These are phyloP conservation scores for Ganoderma lucidum DNA, from an alignment of 1,284 basidiomycete genomes.

Conservation along the genomic window DNA sequence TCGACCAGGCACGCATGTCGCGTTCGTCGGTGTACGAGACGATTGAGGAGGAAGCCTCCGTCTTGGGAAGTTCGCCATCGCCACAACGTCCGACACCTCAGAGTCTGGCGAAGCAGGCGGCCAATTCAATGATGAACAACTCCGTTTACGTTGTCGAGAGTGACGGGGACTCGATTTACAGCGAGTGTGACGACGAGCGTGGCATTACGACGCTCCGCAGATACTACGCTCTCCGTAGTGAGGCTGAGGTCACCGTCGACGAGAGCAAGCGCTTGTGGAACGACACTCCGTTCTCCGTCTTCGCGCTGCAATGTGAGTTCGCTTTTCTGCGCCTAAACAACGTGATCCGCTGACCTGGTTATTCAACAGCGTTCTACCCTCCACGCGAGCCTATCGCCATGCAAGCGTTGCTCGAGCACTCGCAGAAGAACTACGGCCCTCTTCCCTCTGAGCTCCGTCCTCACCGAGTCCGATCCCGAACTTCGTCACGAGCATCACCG, in stretches of 20 bases:
- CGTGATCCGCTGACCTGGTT: constrained; percentile 10
- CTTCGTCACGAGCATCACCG: constrained; percentile 73
- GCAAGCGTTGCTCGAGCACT: constrained; percentile 76
- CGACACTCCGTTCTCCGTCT: constrained; percentile 78
- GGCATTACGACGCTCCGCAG: constrained; percentile 67
- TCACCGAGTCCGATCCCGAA: constrained; percentile 68
- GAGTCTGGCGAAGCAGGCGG: constrained; percentile 22
- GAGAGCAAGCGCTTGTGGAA: constrained; percentile 72
- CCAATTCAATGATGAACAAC: constrained; percentile 37
- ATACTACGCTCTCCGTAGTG: constrained; percentile 74
- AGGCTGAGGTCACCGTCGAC: constrained; percentile 69
- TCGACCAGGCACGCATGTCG: constrained; percentile 68
- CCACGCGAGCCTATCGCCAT: constrained; percentile 70
- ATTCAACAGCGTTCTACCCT: constrained; percentile 68
- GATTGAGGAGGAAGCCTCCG: constrained; percentile 72
- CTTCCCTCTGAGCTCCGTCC: constrained; percentile 73
- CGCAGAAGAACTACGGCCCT: constrained; percentile 71
- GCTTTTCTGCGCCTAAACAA: not conserved
- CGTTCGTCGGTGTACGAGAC: constrained; percentile 79
- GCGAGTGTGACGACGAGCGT: constrained; percentile 70
- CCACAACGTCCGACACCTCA: constrained; percentile 37
- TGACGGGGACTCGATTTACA: constrained; percentile 57
- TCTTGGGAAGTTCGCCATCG: constrained; percentile 46
- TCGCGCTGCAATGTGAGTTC: constrained; percentile 73
- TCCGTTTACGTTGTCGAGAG: constrained; percentile 65